phyloP scores from a whole-genome alignment of 805 yeast genomes.

The Saccharomyces kudriavzevii region DNA sequence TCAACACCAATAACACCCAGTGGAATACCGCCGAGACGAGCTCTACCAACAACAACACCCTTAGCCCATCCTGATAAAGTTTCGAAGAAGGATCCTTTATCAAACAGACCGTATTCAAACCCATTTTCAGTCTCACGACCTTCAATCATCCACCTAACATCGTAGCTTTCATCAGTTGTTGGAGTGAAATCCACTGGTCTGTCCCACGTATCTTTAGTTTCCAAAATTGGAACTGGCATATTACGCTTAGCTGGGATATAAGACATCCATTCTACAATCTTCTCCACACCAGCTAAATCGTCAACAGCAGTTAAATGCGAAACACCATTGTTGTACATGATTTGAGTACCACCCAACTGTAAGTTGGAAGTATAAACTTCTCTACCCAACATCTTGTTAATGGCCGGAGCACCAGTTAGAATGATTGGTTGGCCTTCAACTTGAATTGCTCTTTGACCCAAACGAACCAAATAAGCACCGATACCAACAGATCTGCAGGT shows the following conservation, averaged over 20 bases:
- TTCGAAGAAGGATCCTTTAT: constrained; percentile 88
- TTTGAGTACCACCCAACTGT: constrained; percentile 98
- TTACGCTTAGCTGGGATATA: constrained; percentile 88
- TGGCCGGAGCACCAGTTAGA: constrained; percentile 98
- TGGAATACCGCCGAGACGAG: constrained; percentile 97
- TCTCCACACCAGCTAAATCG: constrained; percentile 91
- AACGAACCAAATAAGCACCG: constrained; percentile 96
- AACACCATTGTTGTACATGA: constrained; percentile 97
- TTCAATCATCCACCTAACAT: constrained; percentile 89
- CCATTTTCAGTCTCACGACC: constrained; percentile 69
- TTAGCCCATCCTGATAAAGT: constrained; percentile 97
- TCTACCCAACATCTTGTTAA: constrained; percentile 91
- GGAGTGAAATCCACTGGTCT: constrained; percentile 83
- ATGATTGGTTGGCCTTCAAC: constrained; percentile 98
- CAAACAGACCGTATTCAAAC: constrained; percentile 85
- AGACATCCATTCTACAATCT: constrained; percentile 92
- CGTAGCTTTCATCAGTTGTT: constrained; percentile 61
- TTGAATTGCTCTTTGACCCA: constrained; percentile 98
- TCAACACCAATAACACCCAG: constrained; percentile 97
- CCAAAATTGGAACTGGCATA: constrained; percentile 83
- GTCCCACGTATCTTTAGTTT: constrained; percentile 83
- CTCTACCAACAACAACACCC: constrained; percentile 98
- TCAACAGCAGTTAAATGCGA: constrained; percentile 95
- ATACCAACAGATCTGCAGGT: constrained; percentile 99
- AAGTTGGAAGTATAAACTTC: constrained; percentile 95